Conservation (phyloP, 768 basidiomycete species). For the Cytidiella melzeri region DNA sequence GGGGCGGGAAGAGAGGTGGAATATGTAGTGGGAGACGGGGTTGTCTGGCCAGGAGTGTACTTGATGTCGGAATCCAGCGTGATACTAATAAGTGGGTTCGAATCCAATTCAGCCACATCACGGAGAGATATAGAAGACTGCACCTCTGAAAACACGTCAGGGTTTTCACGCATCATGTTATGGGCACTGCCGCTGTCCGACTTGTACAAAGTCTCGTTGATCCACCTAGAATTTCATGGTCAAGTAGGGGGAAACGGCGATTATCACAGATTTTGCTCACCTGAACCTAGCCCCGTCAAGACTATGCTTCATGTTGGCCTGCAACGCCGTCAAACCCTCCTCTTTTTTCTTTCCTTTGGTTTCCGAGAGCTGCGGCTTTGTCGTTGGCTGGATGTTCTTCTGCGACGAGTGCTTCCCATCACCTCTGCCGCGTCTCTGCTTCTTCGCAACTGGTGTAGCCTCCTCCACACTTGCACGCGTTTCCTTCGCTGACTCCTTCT, state of each 20-base stretch:
- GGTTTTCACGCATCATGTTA: constrained; percentile 80
- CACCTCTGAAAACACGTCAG: constrained; percentile 79
- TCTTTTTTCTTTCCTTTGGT: constrained; percentile 5
- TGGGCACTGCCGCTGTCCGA: constrained; percentile 69
- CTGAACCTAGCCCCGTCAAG: constrained; percentile 86
- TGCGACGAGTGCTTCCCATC: neutral
- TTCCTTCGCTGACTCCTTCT: neutral
- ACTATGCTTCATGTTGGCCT: constrained; percentile 71
- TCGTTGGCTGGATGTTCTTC: neutral
- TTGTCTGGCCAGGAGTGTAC: constrained; percentile 92
- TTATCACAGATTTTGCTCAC: constrained; percentile 31
- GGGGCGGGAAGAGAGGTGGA: constrained; percentile 57
- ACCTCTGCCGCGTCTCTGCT: constrained; percentile 1
- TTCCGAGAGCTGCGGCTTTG: neutral
- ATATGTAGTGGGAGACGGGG: constrained; percentile 80
- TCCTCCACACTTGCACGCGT: neutral
- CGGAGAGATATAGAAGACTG: constrained; percentile 17
- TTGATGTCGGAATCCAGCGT: constrained; percentile 85
- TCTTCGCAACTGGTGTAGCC: neutral
- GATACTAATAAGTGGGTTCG: constrained; percentile 82
- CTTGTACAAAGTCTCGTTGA: constrained; percentile 93
- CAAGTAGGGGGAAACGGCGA: no score
- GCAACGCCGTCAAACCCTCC: constrained; percentile 58
- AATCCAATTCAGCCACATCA: no score
- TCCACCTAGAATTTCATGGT: constrained; percentile 54